phyloP scores from a whole-genome alignment of 2,329 filamentous ascomycete genomes.

The Fusarium sacchari region DNA sequence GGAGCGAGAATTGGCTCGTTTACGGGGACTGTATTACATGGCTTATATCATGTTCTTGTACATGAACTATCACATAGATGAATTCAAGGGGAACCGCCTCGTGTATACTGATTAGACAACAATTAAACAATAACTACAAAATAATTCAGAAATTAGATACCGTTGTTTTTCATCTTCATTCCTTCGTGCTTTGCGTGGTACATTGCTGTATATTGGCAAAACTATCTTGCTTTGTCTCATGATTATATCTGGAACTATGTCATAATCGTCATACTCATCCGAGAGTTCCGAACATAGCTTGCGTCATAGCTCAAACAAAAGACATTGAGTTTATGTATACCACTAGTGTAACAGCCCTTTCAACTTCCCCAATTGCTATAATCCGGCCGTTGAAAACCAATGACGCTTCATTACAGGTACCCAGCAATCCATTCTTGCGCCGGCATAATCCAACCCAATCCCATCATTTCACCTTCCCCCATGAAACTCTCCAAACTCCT shows the following conservation, averaged over 20 bases:
- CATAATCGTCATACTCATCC: not conserved
- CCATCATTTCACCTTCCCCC: not conserved
- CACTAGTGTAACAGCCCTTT: not conserved
- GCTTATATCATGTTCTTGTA: not conserved
- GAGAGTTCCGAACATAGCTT: not conserved
- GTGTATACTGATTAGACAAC: not conserved
- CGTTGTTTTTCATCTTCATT: no score
- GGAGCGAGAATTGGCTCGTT: not conserved
- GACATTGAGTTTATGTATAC: not conserved
- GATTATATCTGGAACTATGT: not conserved
- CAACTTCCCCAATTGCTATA: not conserved
- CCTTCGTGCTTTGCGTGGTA: not conserved
- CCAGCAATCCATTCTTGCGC: not conserved
- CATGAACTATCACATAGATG: not conserved
- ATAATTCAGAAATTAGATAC: not conserved
- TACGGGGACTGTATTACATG: not conserved
- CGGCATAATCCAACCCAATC: not conserved
- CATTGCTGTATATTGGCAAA: not conserved
- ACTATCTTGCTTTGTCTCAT: not conserved
- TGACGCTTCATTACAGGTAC: not conserved
- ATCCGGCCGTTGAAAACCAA: not conserved
- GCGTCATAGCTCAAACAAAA: slow-evolving; percentile 6
- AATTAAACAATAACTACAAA: not conserved
- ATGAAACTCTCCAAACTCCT: not conserved
- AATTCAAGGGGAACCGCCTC: not conserved